A percentile compares a stretch with the other conserved stretches of the same genome.
Conservation (phyloP, 192 early-diverging fungal species). For the Gamsiella multidivaricata region DNA sequence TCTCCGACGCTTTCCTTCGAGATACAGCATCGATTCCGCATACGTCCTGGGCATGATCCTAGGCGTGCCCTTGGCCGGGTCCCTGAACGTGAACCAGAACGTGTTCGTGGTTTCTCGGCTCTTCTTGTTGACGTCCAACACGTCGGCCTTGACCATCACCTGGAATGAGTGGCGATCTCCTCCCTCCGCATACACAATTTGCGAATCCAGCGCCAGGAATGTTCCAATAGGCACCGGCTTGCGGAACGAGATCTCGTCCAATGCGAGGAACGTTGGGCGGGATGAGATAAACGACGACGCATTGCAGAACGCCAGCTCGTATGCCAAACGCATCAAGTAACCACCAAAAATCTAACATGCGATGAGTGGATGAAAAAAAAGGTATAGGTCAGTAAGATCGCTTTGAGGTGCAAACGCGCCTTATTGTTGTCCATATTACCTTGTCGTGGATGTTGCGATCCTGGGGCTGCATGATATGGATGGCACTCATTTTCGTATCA, state of each 20-base stretch:
- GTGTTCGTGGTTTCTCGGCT: constrained; percentile 81
- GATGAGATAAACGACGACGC: constrained; percentile 74
- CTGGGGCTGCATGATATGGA: constrained; percentile 76
- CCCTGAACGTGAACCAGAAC: constrained; percentile 87
- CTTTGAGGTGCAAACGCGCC: too few relatives aligned
- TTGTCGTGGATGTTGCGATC: constrained; percentile 63
- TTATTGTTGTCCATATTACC: constrained; percentile 13
- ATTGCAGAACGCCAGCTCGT: constrained; percentile 85
- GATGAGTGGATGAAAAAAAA: too few relatives aligned
- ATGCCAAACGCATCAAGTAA: constrained; percentile 87
- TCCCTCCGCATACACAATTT: constrained; percentile 81
- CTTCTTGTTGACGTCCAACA: constrained; percentile 73
- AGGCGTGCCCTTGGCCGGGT: constrained; percentile 55
- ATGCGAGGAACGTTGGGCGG: constrained; percentile 68
- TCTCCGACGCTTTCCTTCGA: constrained; percentile 77
- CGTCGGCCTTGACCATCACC: constrained; percentile 80
- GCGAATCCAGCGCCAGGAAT: constrained; percentile 76
- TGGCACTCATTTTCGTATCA: constrained; percentile 77
- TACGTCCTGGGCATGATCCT: constrained; percentile 85
- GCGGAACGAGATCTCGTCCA: constrained; percentile 81
- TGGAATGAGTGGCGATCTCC: constrained; percentile 67
- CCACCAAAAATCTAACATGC: constrained; percentile 80
- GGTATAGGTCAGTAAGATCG: not conserved
- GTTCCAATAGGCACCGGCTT: constrained; percentile 88
- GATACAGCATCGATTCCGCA: constrained; percentile 82